These are phyloP conservation scores for Cyberlindnera maritima DNA, from an alignment of 805 yeast genomes.

Conservation along the genomic window DNA sequence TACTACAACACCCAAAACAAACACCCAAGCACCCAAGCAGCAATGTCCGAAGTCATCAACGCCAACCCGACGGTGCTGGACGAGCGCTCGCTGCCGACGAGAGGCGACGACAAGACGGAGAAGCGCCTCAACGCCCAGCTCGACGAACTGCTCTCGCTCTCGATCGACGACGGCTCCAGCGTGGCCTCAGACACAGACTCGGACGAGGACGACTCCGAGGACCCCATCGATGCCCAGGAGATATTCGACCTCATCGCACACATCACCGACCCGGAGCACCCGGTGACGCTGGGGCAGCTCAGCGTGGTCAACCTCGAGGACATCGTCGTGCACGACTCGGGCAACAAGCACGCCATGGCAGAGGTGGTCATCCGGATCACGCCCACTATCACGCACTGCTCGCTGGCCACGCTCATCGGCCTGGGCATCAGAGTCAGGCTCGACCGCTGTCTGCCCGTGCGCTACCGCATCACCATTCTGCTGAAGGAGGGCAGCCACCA, in stretches of 20 bases:
- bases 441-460: conserved; percentile 82
- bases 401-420: conserved; percentile 93
- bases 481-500: conserved; percentile 94
- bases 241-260: conserved; percentile 81
- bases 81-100: conserved; percentile 69
- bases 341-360: conserved; percentile 53
- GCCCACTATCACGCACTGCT: conserved; percentile 97
- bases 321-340: conserved; percentile 64
- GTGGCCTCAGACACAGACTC: conserved; percentile 21
- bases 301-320: conserved; percentile 89
- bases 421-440: conserved; percentile 89
- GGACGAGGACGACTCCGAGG: conserved; percentile 42
- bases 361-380: conserved; percentile 82
- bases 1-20: too few species aligned
- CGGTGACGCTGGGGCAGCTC: conserved; percentile 87
- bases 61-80: conserved; percentile 89
- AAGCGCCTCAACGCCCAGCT: conserved; percentile 19
- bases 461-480: conserved; percentile 75
- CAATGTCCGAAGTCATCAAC: conserved; percentile 82
- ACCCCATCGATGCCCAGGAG: conserved; percentile 84
- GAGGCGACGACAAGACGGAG: conserved; percentile 35
- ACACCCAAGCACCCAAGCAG: too few species aligned
- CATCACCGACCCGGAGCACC: conserved; percentile 97
- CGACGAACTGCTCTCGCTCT: conserved; percentile 16
- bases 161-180: conserved; percentile 10